These are phyloP conservation scores for Persicaria maculosa DNA, from an alignment of 148 eudicot genomes.

Conservation along the genomic window DNA sequence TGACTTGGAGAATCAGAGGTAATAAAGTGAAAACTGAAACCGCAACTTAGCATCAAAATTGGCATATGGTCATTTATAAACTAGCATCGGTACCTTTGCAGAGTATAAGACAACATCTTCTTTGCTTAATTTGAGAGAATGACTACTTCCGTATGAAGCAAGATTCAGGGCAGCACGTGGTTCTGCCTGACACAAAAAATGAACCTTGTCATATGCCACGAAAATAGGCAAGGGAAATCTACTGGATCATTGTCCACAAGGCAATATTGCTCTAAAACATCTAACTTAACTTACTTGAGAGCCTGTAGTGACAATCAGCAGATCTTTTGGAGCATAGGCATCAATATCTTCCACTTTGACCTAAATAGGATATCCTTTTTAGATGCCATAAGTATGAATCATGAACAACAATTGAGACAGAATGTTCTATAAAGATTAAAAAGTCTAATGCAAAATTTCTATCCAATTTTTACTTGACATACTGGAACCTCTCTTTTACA, in stretches of 20 bases:
- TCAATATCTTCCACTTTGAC: slow-evolving; percentile 96
- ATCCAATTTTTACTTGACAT: not conserved
- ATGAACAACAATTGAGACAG: slow-evolving; percentile 6
- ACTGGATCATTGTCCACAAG: not conserved
- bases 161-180: slow-evolving; percentile 99
- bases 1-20: not conserved
- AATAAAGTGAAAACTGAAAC: not conserved
- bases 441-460: not conserved
- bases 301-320: slow-evolving; percentile 93
- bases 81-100: slow-evolving; percentile 59
- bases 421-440: not conserved
- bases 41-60: not conserved
- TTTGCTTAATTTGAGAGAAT: slow-evolving; percentile 89
- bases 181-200: slow-evolving; percentile 83
- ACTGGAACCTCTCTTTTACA: not conserved
- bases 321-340: slow-evolving; percentile 91
- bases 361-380: slow-evolving; percentile 24
- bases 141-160: slow-evolving; percentile 91
- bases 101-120: slow-evolving; percentile 89
- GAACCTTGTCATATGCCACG: slow-evolving; percentile 26
- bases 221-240: not conserved
- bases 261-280: slow-evolving; percentile 13
- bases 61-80: not conserved
- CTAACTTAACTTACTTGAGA: slow-evolving; percentile 71
- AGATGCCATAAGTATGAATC: not conserved